Conservation (phyloP, 2,329 filamentous ascomycete genomes). For the Penicillium sp. region DNA sequence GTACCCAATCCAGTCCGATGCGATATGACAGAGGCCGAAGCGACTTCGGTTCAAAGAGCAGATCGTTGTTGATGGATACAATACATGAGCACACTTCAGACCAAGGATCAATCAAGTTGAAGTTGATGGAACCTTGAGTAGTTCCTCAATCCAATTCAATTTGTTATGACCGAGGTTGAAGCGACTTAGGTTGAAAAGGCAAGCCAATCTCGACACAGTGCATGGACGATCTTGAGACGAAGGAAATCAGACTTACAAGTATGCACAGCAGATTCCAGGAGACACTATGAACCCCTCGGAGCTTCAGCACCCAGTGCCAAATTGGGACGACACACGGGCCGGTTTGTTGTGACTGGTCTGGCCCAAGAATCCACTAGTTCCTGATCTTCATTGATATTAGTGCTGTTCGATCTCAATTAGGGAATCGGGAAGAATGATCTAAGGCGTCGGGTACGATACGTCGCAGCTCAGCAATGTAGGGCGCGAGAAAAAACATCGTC, state of each 20-base stretch:
- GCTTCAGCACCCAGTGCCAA: slow-evolving; percentile 6
- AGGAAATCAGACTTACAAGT: slow-evolving; percentile 18
- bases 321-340: slow-evolving; percentile 5
- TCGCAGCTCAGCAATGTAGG: slow-evolving; percentile 25
- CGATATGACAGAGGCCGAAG: slow-evolving; percentile 8
- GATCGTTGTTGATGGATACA: background rate
- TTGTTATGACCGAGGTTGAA: slow-evolving; percentile 7
- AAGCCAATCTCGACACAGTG: slow-evolving; percentile 2
- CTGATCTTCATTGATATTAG: slow-evolving; percentile 19
- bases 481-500: slow-evolving; percentile 9
- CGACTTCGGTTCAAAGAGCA: slow-evolving; percentile 1
- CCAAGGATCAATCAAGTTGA: background rate
- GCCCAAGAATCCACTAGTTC: slow-evolving; percentile 16
- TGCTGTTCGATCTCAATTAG: background rate
- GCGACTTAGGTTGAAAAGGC: slow-evolving; percentile 1
- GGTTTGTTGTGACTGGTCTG: slow-evolving; percentile 19
- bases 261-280: slow-evolving; percentile 16
- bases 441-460: slow-evolving; percentile 2
- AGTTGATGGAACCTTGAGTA: background rate
- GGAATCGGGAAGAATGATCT: background rate
- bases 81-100: background rate
- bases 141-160: slow-evolving; percentile 12
- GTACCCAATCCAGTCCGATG: slow-evolving; percentile 5
- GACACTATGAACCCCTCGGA: background rate
- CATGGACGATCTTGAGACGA: background rate